Conservation (phyloP, 1,284 basidiomycete genomes). For the Puccinia novopanici region DNA sequence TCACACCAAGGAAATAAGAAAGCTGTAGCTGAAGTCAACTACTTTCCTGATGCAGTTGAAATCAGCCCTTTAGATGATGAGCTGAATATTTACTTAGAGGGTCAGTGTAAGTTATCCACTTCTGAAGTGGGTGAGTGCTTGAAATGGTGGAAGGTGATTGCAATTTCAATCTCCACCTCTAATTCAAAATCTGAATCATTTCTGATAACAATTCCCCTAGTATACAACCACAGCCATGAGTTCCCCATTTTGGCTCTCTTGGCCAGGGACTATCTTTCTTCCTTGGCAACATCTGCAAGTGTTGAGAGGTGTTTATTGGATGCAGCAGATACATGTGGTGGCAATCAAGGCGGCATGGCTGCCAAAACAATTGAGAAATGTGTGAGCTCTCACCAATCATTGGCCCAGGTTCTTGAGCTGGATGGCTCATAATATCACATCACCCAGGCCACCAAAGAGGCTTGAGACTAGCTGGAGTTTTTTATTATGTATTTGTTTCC, state of each 20-base stretch:
- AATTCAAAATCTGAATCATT: not conserved
- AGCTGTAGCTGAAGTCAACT: not conserved
- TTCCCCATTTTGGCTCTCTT: conserved; percentile 14
- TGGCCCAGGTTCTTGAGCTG: not conserved
- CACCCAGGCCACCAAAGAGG: not conserved
- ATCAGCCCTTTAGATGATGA: not conserved
- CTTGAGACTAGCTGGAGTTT: no score
- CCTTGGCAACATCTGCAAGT: conserved; percentile 9
- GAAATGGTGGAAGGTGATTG: no score
- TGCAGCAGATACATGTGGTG: conserved; percentile 11
- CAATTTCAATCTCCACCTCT: not conserved
- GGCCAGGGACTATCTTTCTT: conserved; percentile 23
- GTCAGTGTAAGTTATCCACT: not conserved
- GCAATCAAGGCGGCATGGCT: not conserved
- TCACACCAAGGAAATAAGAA: not conserved
- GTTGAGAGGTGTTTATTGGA: conserved; percentile 26
- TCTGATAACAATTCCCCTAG: not conserved
- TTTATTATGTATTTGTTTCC: no score
- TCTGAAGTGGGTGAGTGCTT: not conserved
- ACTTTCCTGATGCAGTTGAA: no score
- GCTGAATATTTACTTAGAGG: not conserved
- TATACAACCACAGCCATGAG: conserved; percentile 6
- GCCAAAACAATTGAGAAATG: conserved; percentile 4
- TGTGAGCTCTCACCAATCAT: no score
- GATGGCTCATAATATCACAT: conserved; percentile 3